Evolutionary conservation across 495 filamentous ascomycete species (phyloP), one percentile per base, ranked within the genome.

Genomic region (Penicillium egyptiacum): DNA sequence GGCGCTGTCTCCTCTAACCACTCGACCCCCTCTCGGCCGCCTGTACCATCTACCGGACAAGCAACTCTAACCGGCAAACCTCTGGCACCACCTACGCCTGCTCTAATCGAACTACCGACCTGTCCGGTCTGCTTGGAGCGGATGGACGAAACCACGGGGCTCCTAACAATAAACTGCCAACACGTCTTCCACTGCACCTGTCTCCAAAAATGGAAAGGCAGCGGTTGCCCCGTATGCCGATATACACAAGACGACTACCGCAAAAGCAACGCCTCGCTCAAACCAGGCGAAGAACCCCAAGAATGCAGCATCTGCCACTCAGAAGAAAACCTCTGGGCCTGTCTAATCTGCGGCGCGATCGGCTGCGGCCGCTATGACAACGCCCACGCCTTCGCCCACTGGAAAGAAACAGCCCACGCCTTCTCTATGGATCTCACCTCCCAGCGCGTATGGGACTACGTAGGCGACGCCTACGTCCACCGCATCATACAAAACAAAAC

Each of bases 141-240:
- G 33, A 98, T 98, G 94, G 94, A 98, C 62, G 92, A 98, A 63
- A 96, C 92, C 6, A 92, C 91, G 0, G 94, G 94, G 5, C 77
- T 98, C 4, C 83, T 98, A 62, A 98, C 94, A 1, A 98, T 98
- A 35, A 86, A 93, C 58, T 98, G 94, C 70, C 95, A 98, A 64
- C 94, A 98, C 61, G 92, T 98, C 53, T 98, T 98, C 69, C 94
- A 98, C 74, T 98, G 94, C 70, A 91, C 88, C 6, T 98, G 94
- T 75, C 80, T 98, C 1, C 89, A 96, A 63, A 98, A 96, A 66
- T 98, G 94, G 94, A 88, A 88, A 65, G 94, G 93, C 19, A 87
- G 82, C 48, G 93, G 93, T 28, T 98, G 94, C 66, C 94, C 94
- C 0, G 91, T 98, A 14, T 98, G 94, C 64, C 87, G 94, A 4